Conservation (phyloP, 305 asterid species). For the Lippia alba region DNA sequence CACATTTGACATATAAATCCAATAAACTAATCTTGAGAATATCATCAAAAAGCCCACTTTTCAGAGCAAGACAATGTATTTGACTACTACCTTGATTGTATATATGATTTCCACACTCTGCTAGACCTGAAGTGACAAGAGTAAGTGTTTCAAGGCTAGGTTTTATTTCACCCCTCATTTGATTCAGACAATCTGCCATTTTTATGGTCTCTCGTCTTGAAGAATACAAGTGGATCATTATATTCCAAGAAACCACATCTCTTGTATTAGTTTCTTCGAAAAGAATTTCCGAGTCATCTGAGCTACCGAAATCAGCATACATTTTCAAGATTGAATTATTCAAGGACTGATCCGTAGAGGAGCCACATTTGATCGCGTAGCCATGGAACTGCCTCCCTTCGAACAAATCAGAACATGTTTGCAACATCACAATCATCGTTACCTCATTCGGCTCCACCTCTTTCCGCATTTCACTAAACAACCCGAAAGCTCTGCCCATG, state of each 20-base stretch:
- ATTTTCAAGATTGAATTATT: constrained; percentile 48
- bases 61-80: constrained; percentile 49
- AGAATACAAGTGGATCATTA: constrained; percentile 43
- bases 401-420: constrained; percentile 29
- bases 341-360: constrained; percentile 42
- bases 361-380: constrained; percentile 44
- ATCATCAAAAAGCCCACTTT: constrained; percentile 48
- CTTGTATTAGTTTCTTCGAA: constrained; percentile 37
- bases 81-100: constrained; percentile 32
- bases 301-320: constrained; percentile 36
- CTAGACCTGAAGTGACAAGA: constrained; percentile 43
- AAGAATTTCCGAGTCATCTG: constrained; percentile 38
- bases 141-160: constrained; percentile 51
- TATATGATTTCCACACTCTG: constrained; percentile 26
- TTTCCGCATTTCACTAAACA: constrained; percentile 49
- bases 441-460: constrained; percentile 51
- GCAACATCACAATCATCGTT: constrained; percentile 49
- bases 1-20: constrained; percentile 46
- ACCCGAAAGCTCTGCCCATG: constrained; percentile 36
- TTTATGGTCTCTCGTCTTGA: constrained; percentile 30
- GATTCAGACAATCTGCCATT: constrained; percentile 39
- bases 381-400: constrained; percentile 51
- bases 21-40: constrained; percentile 45
- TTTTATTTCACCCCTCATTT: constrained; percentile 38
- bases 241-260: constrained; percentile 57